phyloP scores from a whole-genome alignment of 108 stramenopile species.

The Nitzschia palea region DNA sequence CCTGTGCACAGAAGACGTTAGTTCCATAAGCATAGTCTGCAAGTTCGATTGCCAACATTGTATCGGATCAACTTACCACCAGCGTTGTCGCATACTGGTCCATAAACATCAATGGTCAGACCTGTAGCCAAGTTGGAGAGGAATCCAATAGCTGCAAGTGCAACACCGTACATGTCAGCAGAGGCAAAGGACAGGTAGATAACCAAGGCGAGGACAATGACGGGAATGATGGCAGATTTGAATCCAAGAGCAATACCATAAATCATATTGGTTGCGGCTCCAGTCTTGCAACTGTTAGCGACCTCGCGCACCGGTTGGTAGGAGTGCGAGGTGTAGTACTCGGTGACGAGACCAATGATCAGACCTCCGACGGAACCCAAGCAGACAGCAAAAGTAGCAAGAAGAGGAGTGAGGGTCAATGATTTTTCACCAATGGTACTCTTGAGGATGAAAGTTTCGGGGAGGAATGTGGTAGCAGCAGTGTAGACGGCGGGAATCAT shows the following conservation, averaged over 20 bases:
- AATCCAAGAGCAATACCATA: slow-evolving; percentile 97
- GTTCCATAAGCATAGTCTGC: too few species aligned
- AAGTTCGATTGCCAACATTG: neutral
- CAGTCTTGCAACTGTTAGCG: slow-evolving; percentile 94
- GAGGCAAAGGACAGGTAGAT: slow-evolving; percentile 91
- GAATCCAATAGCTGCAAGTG: slow-evolving; percentile 97
- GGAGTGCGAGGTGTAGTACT: slow-evolving; percentile 98
- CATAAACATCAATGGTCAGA: slow-evolving; percentile 98
- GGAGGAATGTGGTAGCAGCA: slow-evolving; percentile 83
- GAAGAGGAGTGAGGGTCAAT: slow-evolving; percentile 58
- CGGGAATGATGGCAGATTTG: slow-evolving; percentile 98
- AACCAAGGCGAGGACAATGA: slow-evolving; percentile 91
- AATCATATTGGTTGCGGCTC: slow-evolving; percentile 99
- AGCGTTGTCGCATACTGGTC: slow-evolving; percentile 99
- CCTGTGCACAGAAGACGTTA: slow-evolving; percentile 49
- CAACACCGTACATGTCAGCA: slow-evolving; percentile 96
- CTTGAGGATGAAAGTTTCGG: slow-evolving; percentile 62
- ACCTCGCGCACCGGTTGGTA: slow-evolving; percentile 94
- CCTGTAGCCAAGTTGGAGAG: slow-evolving; percentile 98
- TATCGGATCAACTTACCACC: slow-evolving; percentile 93
- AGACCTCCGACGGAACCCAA: slow-evolving; percentile 96
- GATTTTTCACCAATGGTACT: slow-evolving; percentile 63
- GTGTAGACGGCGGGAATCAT: slow-evolving; percentile 92
- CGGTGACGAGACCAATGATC: slow-evolving; percentile 96
- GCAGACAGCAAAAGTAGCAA: slow-evolving; percentile 72